Evolutionary conservation across 148 eudicot genomes (phyloP).

Genomic region (Rheum nobile): DNA sequence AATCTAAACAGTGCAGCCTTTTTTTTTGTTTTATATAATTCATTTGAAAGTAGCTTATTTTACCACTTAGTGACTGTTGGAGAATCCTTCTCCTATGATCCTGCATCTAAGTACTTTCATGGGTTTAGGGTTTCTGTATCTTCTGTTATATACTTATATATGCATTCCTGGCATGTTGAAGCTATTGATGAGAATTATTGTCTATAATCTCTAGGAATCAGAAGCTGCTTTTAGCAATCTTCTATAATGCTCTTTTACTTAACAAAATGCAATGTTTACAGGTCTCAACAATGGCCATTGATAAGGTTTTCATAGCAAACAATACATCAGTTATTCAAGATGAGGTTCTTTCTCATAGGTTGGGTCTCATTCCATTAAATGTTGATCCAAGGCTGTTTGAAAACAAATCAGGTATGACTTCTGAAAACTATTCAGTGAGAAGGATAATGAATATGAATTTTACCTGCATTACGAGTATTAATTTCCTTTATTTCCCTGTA

Average conservation of each 20-base stretch:
- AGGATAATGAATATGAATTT: not conserved
- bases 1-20: not conserved
- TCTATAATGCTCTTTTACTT: not conserved
- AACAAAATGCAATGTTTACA: constrained; percentile 17
- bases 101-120: not conserved
- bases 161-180: not conserved
- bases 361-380: constrained; percentile 79
- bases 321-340: constrained; percentile 86
- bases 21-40: not conserved
- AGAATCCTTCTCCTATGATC: not conserved
- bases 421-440: not conserved
- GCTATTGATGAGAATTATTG: not conserved
- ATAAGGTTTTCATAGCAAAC: constrained; percentile 73
- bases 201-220: not conserved
- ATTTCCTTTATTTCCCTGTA: constrained; percentile 2
- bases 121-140: not conserved
- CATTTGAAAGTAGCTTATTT: not conserved
- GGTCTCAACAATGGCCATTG: constrained; percentile 99
- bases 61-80: not conserved
- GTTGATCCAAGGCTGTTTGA: constrained; percentile 91
- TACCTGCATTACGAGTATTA: not conserved
- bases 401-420: constrained; percentile 60
- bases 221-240: not conserved
- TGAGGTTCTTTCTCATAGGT: constrained; percentile 93
- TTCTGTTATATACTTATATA: not conserved